phyloP scores from a whole-genome alignment of 768 basidiomycete species.

The Psilocybe cubensis region DNA sequence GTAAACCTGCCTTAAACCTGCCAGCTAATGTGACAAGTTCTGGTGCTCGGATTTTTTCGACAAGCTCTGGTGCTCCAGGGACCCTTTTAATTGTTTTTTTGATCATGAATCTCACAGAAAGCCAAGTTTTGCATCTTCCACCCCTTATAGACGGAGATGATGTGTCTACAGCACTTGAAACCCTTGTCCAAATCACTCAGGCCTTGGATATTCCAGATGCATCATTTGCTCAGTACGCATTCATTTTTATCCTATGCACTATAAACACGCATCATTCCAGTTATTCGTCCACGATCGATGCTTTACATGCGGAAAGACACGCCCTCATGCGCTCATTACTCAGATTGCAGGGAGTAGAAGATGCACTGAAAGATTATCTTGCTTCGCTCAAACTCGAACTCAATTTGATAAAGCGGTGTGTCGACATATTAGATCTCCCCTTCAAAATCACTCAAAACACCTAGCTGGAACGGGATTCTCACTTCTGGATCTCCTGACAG shows the following conservation, averaged over 20 bases:
- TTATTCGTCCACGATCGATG: slow-evolving; percentile 39
- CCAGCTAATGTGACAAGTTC: too few species aligned
- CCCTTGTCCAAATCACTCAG: slow-evolving; percentile 28
- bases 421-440: not conserved
- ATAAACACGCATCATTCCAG: slow-evolving; percentile 32
- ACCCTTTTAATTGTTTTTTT: too few species aligned
- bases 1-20: too few species aligned
- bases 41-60: too few species aligned
- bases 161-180: slow-evolving; percentile 23
- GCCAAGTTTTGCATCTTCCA: slow-evolving; percentile 23
- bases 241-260: not conserved
- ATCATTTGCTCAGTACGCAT: slow-evolving; percentile 34
- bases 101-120: too few species aligned
- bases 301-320: slow-evolving; percentile 34
- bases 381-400: slow-evolving; percentile 37
- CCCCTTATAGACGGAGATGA: slow-evolving; percentile 17
- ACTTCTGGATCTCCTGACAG: slow-evolving; percentile 23
- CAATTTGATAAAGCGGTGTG: slow-evolving; percentile 40
- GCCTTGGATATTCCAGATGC: slow-evolving; percentile 38
- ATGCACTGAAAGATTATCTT: slow-evolving; percentile 39
- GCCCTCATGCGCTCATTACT: slow-evolving; percentile 34
- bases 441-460: not conserved
- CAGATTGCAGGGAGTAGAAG: slow-evolving; percentile 36
- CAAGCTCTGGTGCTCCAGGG: too few species aligned
- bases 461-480: slow-evolving; percentile 40